Base-by-base conservation (phyloP, 495 filamentous ascomycete genomes). In the Xylaria curta region DNA sequence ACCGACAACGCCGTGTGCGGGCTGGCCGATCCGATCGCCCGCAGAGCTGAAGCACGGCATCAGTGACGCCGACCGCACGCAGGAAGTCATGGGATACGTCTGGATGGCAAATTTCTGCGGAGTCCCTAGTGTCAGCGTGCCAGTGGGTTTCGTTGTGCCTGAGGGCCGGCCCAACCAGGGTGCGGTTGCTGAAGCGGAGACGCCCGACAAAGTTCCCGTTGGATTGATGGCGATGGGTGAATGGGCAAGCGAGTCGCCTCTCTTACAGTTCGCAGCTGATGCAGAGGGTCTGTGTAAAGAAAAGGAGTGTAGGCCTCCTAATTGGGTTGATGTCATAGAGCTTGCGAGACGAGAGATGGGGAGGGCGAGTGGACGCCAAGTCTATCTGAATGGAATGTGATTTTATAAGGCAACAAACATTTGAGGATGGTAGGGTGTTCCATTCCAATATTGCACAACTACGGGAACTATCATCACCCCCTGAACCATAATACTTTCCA, bases 31-130 rank as follows among this genome's bases (percentile, higher is more conserved):
- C 3, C 78, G 84, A 0, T 81, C 77, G 19, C 89, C 91, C 67
- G 62, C 47, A 4, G 85, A 84, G 70, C 81, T 94, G 15, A 82
- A 79, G n/a, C 84, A 86, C 33, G 94, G 94, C 0, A 74, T 94
- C 21, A 91, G 88, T 21, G 90, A 97, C 80, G 91, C 86, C 1
- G 90, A 93, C 74, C 85, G 80, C 62, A 91, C 88, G 28, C 79
- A 96, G 21, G 81, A 90, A 60, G 93, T 86, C 75, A 97, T 97
- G 94, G 90, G 92, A 81, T 97, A 93, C 80, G 90, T 91, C 19
- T 97, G 91, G 88, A 71, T 97, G 74, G 93, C 92, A 13, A 97
- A 97, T 78, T 94, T 97, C 75, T 89, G 84, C 15, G 94, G 94
- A 0, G 85, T 89, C 74, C 94, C 94, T 0, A 86, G 89, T 21